phyloP scores from a whole-genome alignment of 768 basidiomycete genomes.

The Pisolithus microcarpus region DNA sequence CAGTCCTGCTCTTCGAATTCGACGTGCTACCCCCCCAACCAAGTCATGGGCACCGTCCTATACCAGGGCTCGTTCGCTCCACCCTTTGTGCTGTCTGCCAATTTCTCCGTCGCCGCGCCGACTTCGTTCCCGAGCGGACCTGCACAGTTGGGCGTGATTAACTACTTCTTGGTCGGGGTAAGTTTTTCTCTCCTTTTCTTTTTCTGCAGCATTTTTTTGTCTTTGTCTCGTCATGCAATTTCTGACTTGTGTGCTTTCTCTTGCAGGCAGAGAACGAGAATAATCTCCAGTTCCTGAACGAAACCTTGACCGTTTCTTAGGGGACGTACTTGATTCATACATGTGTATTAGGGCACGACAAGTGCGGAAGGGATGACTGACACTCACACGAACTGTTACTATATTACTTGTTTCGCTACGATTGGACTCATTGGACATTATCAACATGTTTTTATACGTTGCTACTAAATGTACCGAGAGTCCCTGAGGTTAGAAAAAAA shows the following conservation, averaged over 20 bases:
- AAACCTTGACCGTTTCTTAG: conserved; percentile 11
- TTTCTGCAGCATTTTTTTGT: too few relatives aligned
- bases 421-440: too few relatives aligned
- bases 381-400: too few relatives aligned
- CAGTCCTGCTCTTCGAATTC: conserved; percentile 12
- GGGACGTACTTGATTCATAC: background rate
- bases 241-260: too few relatives aligned
- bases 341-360: too few relatives aligned
- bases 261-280: conserved; percentile 9
- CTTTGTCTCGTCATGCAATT: background rate
- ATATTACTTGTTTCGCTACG: too few relatives aligned
- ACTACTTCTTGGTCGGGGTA: conserved; percentile 36
- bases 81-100: conserved; percentile 15
- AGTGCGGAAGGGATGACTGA: too few relatives aligned
- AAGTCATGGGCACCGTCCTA: conserved; percentile 25
- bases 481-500: too few relatives aligned
- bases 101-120: conserved; percentile 29
- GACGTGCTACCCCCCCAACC: conserved; percentile 18
- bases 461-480: too few relatives aligned
- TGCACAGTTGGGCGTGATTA: conserved; percentile 31
- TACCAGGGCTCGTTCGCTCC: conserved; percentile 29
- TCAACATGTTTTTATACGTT: too few relatives aligned
- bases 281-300: conserved; percentile 17
- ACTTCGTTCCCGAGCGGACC: conserved; percentile 16
- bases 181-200: conserved; percentile 12